These are phyloP conservation scores for Fraxinus angustifolia DNA, from an alignment of 305 asterid genomes.

Conservation along the genomic window DNA sequence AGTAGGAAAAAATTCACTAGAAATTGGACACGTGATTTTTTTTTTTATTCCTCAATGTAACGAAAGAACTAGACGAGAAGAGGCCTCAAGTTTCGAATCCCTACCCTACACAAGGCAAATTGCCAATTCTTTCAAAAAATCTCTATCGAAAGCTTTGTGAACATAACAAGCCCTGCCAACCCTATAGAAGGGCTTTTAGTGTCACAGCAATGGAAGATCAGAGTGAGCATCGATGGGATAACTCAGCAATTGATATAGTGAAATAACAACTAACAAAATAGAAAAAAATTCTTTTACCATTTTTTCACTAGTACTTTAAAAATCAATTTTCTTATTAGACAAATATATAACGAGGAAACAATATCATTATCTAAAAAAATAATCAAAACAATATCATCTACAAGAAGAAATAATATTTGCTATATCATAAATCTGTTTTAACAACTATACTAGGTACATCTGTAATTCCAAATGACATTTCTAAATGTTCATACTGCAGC, in stretches of 20 bases:
- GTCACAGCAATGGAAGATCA: too few species aligned
- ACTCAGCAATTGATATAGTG: not conserved
- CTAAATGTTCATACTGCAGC: constrained; percentile 44
- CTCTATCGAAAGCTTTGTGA: too few species aligned
- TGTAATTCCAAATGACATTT: constrained; percentile 8
- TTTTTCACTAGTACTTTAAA: not conserved
- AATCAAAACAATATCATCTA: not conserved
- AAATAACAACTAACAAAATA: not conserved
- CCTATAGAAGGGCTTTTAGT: too few species aligned
- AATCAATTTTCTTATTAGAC: not conserved
- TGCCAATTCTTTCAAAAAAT: too few species aligned
- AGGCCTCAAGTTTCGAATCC: too few species aligned
- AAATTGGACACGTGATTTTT: too few species aligned
- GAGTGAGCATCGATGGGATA: too few species aligned
- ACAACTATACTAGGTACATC: constrained; percentile 24
- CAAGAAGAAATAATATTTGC: constrained; percentile 1
- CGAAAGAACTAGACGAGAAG: too few species aligned
- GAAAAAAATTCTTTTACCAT: not conserved
- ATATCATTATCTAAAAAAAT: not conserved
- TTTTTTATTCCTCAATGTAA: too few species aligned
- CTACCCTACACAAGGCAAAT: too few species aligned
- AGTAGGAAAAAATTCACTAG: too few species aligned
- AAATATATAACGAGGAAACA: not conserved
- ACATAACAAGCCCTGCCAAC: too few species aligned
- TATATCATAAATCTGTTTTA: constrained; percentile 31